phyloP scores from a whole-genome alignment of 2,329 filamentous ascomycete genomes.

The Blastomyces parvus region DNA sequence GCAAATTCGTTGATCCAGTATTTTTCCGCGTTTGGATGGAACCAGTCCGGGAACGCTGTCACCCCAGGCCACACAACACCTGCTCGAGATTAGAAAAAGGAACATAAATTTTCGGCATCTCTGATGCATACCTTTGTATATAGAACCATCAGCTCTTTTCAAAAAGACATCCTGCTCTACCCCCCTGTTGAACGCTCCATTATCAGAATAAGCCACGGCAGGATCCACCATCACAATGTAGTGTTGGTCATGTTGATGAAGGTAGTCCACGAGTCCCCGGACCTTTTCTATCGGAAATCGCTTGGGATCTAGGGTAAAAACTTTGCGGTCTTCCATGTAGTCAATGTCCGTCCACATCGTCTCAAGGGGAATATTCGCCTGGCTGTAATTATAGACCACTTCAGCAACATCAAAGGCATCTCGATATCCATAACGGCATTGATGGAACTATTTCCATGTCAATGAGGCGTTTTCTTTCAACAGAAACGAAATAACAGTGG shows the following conservation, averaged over 20 bases:
- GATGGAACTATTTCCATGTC: constrained; percentile 31
- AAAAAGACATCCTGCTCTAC: constrained; percentile 44
- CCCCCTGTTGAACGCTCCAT: constrained; percentile 49
- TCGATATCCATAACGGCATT: constrained; percentile 52
- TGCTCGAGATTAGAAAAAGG: constrained; percentile 3
- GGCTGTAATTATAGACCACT: constrained; percentile 27
- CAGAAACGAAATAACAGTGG: background rate
- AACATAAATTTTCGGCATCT: background rate
- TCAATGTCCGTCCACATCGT: constrained; percentile 30
- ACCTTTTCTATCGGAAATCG: constrained; percentile 53
- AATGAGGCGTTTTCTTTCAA: background rate
- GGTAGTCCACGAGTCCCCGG: constrained; percentile 51
- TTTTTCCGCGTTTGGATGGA: constrained; percentile 47
- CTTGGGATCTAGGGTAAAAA: constrained; percentile 32
- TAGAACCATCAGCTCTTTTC: constrained; percentile 43
- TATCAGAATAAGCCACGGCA: constrained; percentile 36
- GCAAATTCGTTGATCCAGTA: constrained; percentile 60
- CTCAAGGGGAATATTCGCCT: constrained; percentile 25
- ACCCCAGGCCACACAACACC: constrained; percentile 67
- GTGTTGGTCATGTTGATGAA: constrained; percentile 53
- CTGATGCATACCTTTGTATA: constrained; percentile 31
- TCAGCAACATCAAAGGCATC: constrained; percentile 30
- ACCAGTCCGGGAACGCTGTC: constrained; percentile 63
- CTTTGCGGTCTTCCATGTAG: constrained; percentile 22
- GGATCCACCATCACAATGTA: constrained; percentile 62